Evolutionary conservation across 306 rosid genomes (phyloP), one percentile per base, ranked within the genome.

Genomic region (Cyamopsis tetragonoloba): DNA sequence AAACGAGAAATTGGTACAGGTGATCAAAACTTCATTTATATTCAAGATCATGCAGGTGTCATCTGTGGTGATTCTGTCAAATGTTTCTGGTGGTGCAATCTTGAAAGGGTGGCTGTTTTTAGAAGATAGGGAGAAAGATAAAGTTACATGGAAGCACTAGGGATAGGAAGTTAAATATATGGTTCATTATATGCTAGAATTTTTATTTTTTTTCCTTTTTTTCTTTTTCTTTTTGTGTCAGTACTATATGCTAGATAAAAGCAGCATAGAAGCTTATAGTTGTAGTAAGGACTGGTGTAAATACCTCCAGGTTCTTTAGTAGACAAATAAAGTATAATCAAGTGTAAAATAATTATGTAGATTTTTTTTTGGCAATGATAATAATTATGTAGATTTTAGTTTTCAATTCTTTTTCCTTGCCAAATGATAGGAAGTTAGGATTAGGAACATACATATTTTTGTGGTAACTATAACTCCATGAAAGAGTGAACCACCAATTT

Each of bases 151-250:
- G 57, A 57, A 70, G 56, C 24, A 44, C 44, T 43, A 60, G 56
- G 28, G 59, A 51, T 59, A 48, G 42, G 48, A 34, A 43, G 73
- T 73, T 37, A 4, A 23, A 46, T 48, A 46, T 51, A 14, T 46
- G 56, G 73, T 31, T 70, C 10, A 53, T 20, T 73, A 56, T 58
- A 46, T 70, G 56, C 48, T 63, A 64, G 80, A 60, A n/a, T n/a
- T n/a, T n/a, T n/a, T n/a, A n/a, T n/a, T n/a, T n/a, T n/a, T n/a
- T n/a, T n/a, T n/a, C n/a, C n/a, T n/a, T n/a, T n/a, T n/a, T n/a
- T n/a, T n/a, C n/a, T n/a, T n/a, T n/a, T n/a, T n/a, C n/a, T n/a
- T n/a, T n/a, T n/a, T n/a, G n/a, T n/a, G n/a, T n/a, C n/a, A n/a
- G n/a, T n/a, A n/a, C 31, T 66, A 39, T 60, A 55, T 67, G 62